phyloP scores from a whole-genome alignment of 2,329 filamentous ascomycete species.

The Fusarium multiceps region DNA sequence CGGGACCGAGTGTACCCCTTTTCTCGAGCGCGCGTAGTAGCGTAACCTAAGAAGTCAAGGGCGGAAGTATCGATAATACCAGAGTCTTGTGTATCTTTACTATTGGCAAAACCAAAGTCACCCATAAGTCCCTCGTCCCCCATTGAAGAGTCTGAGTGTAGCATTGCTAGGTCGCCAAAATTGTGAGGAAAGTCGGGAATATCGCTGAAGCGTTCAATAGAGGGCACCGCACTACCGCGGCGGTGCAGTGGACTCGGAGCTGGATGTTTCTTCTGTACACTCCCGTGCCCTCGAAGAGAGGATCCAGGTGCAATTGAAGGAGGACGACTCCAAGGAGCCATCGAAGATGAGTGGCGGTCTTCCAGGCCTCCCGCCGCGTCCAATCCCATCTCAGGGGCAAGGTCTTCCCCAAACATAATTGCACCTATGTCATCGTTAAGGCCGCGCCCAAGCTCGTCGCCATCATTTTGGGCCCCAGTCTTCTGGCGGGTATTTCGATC shows the following conservation, averaged over 20 bases:
- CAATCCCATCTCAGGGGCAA: constrained; percentile 74
- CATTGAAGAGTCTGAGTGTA: constrained; percentile 49
- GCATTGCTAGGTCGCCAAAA: constrained; percentile 49
- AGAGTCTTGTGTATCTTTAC: constrained; percentile 49
- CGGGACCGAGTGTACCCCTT: constrained; percentile 49
- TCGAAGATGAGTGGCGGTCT: constrained; percentile 69
- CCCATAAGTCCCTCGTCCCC: constrained; percentile 38
- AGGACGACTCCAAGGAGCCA: constrained; percentile 64
- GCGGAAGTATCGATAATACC: constrained; percentile 58
- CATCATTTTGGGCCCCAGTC: constrained; percentile 38
- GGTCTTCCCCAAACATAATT: constrained; percentile 53
- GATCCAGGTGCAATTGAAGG: constrained; percentile 61
- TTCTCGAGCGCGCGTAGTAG: constrained; percentile 51
- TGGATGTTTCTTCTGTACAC: constrained; percentile 49
- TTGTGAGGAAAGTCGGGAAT: constrained; percentile 48
- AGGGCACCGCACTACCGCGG: constrained; percentile 51
- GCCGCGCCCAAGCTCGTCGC: constrained; percentile 46
- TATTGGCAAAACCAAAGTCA: constrained; percentile 32
- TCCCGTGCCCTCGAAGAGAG: constrained; percentile 55
- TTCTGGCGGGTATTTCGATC: constrained; percentile 55
- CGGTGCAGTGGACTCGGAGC: constrained; percentile 55
- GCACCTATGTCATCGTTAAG: constrained; percentile 43
- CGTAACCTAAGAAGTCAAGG: constrained; percentile 59
- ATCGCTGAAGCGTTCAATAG: constrained; percentile 63
- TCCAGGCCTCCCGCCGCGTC: constrained; percentile 73